A percentile compares a stretch with the other conserved stretches of the same genome.
Evolutionary conservation across 2,329 filamentous ascomycete genomes (phyloP).

Genomic region (Cryphonectria parasitica): DNA sequence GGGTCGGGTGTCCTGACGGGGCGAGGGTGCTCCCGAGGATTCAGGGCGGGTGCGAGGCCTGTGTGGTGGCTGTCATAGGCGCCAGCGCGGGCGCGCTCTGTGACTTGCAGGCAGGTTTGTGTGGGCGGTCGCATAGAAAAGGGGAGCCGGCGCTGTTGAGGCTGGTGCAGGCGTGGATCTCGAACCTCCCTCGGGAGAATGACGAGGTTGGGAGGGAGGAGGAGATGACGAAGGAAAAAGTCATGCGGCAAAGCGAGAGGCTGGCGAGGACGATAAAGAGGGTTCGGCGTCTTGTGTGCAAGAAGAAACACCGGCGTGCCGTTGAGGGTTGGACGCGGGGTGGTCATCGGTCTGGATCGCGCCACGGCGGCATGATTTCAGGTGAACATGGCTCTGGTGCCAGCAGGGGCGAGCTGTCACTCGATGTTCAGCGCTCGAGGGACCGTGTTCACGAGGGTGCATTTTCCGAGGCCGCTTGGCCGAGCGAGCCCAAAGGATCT

Average conservation of each 20-base stretch:
- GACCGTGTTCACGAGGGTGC: slow-evolving; percentile 13
- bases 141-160: slow-evolving; percentile 42
- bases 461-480: neutral
- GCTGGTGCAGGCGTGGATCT: slow-evolving; percentile 51
- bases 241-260: slow-evolving; percentile 15
- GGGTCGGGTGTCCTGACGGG: slow-evolving; percentile 22
- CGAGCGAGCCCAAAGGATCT: slow-evolving; percentile 9
- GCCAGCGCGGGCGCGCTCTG: slow-evolving; percentile 45
- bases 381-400: neutral
- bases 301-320: neutral
- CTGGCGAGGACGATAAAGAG: slow-evolving; percentile 21
- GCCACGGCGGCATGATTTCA: neutral
- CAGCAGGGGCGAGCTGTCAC: neutral
- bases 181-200: slow-evolving; percentile 32
- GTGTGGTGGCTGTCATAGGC: slow-evolving; percentile 54
- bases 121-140: slow-evolving; percentile 41
- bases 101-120: slow-evolving; percentile 50
- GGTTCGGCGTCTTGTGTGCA: slow-evolving; percentile 11
- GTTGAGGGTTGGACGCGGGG: neutral
- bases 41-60: slow-evolving; percentile 53
- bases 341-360: neutral
- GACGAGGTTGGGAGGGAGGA: neutral
- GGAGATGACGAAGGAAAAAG: slow-evolving; percentile 4
- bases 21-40: slow-evolving; percentile 36
- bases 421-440: slow-evolving; percentile 16